Percentiles rank a stretch among this genome's conserved stretches.
Conservation (phyloP, 1,139 yeast genomes). For the Taphrina wiesneri region DNA sequence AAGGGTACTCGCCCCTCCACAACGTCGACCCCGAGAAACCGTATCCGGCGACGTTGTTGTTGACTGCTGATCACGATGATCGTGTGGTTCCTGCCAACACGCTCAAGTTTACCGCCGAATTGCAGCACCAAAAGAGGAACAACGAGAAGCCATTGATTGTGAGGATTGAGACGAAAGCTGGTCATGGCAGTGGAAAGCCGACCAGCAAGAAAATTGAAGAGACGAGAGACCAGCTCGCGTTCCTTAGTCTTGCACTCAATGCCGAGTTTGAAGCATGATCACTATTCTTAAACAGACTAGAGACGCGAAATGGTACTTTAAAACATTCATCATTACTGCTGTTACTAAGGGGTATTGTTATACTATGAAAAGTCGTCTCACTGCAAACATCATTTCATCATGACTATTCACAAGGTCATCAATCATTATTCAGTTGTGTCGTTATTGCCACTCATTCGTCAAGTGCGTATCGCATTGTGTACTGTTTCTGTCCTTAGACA, state of each 20-base stretch:
- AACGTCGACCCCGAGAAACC: slow-evolving; percentile 11
- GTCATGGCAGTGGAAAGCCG: slow-evolving; percentile 29
- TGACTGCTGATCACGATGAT: slow-evolving; percentile 33
- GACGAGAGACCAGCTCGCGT: slow-evolving; percentile 28
- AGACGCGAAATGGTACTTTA: too few species aligned
- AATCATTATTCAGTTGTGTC: background rate
- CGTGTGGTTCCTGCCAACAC: slow-evolving; percentile 31
- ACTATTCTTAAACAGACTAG: background rate
- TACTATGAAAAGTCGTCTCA: background rate
- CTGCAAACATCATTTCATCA: background rate
- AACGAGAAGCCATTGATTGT: slow-evolving; percentile 25
- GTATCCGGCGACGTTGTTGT: slow-evolving; percentile 24
- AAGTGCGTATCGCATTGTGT: background rate
- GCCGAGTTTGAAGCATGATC: background rate
- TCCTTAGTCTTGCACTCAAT: slow-evolving; percentile 19
- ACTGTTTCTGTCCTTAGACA: too few species aligned
- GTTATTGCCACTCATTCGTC: background rate
- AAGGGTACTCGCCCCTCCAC: slow-evolving; percentile 30
- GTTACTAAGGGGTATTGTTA: background rate
- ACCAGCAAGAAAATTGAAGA: slow-evolving; percentile 29
- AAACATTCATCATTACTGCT: background rate
- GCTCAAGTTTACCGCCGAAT: slow-evolving; percentile 28
- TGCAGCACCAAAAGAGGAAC: slow-evolving; percentile 15
- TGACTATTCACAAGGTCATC: background rate
- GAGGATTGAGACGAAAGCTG: slow-evolving; percentile 28